Conservation (phyloP, 2,329 filamentous ascomycete species). For the Verticillium isaacii region DNA sequence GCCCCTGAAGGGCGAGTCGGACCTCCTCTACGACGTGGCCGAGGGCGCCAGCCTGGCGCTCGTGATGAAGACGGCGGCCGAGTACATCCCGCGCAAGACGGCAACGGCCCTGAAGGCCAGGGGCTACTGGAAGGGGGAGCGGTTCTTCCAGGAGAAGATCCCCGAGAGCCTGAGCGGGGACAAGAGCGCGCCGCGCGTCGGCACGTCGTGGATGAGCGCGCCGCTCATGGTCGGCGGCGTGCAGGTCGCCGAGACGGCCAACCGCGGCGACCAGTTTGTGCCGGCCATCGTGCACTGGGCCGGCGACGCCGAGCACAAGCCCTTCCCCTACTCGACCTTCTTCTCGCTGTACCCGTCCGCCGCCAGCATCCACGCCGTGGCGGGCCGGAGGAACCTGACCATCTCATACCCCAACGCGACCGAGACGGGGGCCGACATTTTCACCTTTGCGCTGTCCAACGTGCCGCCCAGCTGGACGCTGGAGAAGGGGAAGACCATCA, state of each 20-base stretch:
- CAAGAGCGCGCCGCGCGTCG: slow-evolving; percentile 21
- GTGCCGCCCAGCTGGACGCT: slow-evolving; percentile 33
- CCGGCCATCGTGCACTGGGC: slow-evolving; percentile 43
- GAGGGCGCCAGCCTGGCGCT: slow-evolving; percentile 35
- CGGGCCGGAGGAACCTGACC: slow-evolving; percentile 23
- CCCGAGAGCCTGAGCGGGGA: slow-evolving; percentile 23
- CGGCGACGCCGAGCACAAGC: slow-evolving; percentile 29
- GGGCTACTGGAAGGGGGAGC: slow-evolving; percentile 25
- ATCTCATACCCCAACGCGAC: slow-evolving; percentile 35
- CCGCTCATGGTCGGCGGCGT: slow-evolving; percentile 37
- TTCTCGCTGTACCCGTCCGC: slow-evolving; percentile 36
- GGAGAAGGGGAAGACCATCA: slow-evolving; percentile 20
- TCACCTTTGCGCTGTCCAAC: slow-evolving; percentile 32
- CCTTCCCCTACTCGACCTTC: slow-evolving; percentile 32
- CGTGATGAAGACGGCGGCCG: slow-evolving; percentile 25
- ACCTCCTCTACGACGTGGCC: slow-evolving; percentile 34
- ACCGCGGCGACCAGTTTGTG: slow-evolving; percentile 34
- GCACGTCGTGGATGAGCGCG: slow-evolving; percentile 35
- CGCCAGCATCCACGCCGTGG: slow-evolving; percentile 33
- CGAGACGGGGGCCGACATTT: slow-evolving; percentile 30
- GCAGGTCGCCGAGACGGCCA: slow-evolving; percentile 27
- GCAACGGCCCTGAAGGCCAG: slow-evolving; percentile 23
- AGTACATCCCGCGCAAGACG: slow-evolving; percentile 21
- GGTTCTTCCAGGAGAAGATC: slow-evolving; percentile 28
- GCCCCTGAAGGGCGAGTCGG: slow-evolving; percentile 29